Percentiles rank a stretch among this genome's conserved stretches.
Conservation (phyloP, 305 asterid genomes). For the Fraxinus paxiana region DNA sequence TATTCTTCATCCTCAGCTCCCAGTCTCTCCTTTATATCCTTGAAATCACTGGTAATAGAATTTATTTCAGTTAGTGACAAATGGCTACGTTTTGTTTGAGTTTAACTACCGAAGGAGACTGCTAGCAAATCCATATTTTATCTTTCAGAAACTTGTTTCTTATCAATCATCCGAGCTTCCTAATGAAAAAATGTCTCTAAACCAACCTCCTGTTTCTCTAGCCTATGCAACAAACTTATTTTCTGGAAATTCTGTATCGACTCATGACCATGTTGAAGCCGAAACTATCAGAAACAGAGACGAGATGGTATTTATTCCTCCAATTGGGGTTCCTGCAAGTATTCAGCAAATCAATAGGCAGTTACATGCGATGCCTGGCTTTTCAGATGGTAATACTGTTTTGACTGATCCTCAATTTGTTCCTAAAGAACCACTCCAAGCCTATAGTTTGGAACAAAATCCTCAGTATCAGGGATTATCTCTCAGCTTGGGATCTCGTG, state of each 20-base stretch:
- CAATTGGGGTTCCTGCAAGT: constrained; percentile 26
- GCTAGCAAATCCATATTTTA: constrained; percentile 38
- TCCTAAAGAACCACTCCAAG: constrained; percentile 27
- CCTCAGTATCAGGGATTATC: constrained; percentile 55
- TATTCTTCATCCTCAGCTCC: constrained; percentile 12
- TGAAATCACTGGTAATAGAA: constrained; percentile 26
- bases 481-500: constrained; percentile 64
- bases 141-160: constrained; percentile 38
- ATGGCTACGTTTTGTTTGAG: constrained; percentile 60
- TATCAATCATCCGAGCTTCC: constrained; percentile 38
- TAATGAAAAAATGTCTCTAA: constrained; percentile 34
- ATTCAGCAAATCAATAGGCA: constrained; percentile 34
- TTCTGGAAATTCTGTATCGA: constrained; percentile 32
- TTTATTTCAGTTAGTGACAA: constrained; percentile 16
- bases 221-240: constrained; percentile 39
- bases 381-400: constrained; percentile 34
- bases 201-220: constrained; percentile 32
- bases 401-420: constrained; percentile 32
- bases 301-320: constrained; percentile 43
- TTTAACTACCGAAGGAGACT: constrained; percentile 46
- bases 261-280: constrained; percentile 30
- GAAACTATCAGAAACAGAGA: constrained; percentile 34
- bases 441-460: constrained; percentile 31
- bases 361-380: constrained; percentile 29
- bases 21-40: constrained; percentile 5